Base-by-base conservation (phyloP, 1,284 basidiomycete species). In the Amylostereum areolatum region DNA sequence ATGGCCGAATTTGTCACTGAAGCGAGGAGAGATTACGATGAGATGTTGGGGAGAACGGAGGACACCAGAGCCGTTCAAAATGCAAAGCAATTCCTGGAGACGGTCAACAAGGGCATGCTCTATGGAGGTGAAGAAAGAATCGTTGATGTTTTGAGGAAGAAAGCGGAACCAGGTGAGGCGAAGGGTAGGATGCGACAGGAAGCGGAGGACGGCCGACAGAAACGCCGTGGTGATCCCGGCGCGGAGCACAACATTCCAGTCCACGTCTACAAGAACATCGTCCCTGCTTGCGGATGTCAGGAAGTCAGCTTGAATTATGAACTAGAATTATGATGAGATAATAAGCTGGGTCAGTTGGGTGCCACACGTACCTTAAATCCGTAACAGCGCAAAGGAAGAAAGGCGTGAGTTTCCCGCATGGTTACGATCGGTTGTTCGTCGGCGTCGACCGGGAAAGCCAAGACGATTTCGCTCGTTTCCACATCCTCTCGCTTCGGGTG, bases 251-350 rank as follows among this genome's bases (percentile, higher is more conserved):
- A n/a, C 12, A 36, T 60, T 60, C 58, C 58, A 60, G 5, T 35
- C 4, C 5, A 27, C 42, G 25, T 55, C 41, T n/a, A 44, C 34
- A 3, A 60, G 42, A 32, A 60, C 48, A 32, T 58, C 57, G 41
- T 60, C 59, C 27, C 59, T 45, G 45, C 48, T 60, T 8, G 59
- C 46, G 1, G 58, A 52, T n/a, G 59, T 60, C 34, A 60, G 43
- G 33, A 60, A 60, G 46, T 60, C 59, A 2, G 52, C 59, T 35
- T 60, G 59, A 12, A 59, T 52, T 35, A 62, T 51, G 43, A 62
- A 62, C 60, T 62, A 3, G 18, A 4, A 8, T n/a, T 5, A 30
- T 6, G 33, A 30, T 54, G 27, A 54, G 43, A 10, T 35, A 32
- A 32, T 3, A 9, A 25, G 18, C 30, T 9, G 39, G 31, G 30